Evolutionary conservation across 139 green algal species (phyloP), one percentile per base, ranked within the genome.

Genomic region (Volvox reticuliferus): DNA sequence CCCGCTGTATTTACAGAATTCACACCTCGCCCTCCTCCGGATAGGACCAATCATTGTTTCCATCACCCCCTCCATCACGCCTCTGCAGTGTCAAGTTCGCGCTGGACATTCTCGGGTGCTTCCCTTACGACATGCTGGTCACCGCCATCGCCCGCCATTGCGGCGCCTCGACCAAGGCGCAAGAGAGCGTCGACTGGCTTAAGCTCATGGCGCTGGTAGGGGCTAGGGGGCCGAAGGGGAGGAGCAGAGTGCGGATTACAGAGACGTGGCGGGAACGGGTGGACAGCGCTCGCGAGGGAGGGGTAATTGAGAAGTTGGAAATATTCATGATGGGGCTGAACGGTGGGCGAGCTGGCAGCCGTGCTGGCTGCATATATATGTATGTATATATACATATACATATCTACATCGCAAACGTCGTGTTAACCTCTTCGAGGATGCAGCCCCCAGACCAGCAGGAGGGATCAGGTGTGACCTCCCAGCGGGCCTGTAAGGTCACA

Each of bases 61-160:
- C n/a, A n/a, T n/a, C n/a, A n/a, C n/a, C n/a, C n/a, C 44, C 44
- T 9, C 5, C 44, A 14, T 5, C 44, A 9, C 44, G 44, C 44
- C 44, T 55, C 44, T 55, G 44, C 81, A 88, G 82, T 36, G 24
- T 69, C 28, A 68, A 68, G 24, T 88, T 88, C 65, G 12, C 63
- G 26, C 35, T 88, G 35, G 82, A 88, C 65, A 17, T 88, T 0
- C 21, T 88, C 26, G 82, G 82, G n/a, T 88, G 82, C 65, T 79
- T 88, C 12, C 82, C 82, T 0, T 88, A 79, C 35, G 82, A 88
- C 65, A 24, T 33, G 21, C 21, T 88, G 0, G 35, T 37, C 12
- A n/a, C 12, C 14, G 6, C 32, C 65, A 79, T 88, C 19, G 33
- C 65, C 20, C 28, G 24, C 65, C 19, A 32, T 26, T 28, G 5